phyloP scores from a whole-genome alignment of 2,329 filamentous ascomycete genomes.

The Xylariaceae sp. region DNA sequence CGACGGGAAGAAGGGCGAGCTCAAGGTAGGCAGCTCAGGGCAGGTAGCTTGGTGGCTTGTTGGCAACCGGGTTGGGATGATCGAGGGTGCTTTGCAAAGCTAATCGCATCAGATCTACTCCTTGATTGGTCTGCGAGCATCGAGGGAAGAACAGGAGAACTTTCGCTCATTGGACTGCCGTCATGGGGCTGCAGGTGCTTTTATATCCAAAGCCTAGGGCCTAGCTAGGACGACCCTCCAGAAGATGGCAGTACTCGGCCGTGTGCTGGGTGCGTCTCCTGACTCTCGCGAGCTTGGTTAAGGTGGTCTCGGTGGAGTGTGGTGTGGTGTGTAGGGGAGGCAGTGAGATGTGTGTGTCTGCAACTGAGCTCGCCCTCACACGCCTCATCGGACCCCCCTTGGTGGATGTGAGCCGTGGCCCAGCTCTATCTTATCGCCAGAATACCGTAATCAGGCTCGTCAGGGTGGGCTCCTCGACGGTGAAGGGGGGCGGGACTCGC shows the following conservation, averaged over 20 bases:
- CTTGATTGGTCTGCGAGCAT: not conserved
- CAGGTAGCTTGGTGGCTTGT: too few relatives aligned
- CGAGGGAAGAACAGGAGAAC: slow-evolving; percentile 7
- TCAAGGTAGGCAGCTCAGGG: too few relatives aligned
- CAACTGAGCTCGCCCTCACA: slow-evolving; percentile 10
- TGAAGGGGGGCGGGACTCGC: slow-evolving; percentile 21
- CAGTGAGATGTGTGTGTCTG: slow-evolving; percentile 14
- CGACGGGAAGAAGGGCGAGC: too few relatives aligned
- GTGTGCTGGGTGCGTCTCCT: slow-evolving; percentile 22
- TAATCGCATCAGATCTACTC: too few relatives aligned
- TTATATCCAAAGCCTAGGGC: slow-evolving; percentile 13
- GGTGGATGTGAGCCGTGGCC: slow-evolving; percentile 12
- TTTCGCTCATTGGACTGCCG: slow-evolving; percentile 13
- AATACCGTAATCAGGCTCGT: slow-evolving; percentile 14
- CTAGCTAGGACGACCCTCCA: slow-evolving; percentile 14
- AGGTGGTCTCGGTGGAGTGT: slow-evolving; percentile 15
- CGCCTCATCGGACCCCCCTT: slow-evolving; percentile 17
- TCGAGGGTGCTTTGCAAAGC: too few relatives aligned
- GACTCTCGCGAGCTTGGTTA: slow-evolving; percentile 19
- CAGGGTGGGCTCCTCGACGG: slow-evolving; percentile 13
- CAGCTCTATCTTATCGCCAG: slow-evolving; percentile 21
- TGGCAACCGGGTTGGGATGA: too few relatives aligned
- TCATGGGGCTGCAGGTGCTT: slow-evolving; percentile 11
- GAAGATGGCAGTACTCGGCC: slow-evolving; percentile 8
- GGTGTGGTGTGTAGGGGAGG: slow-evolving; percentile 20